These are phyloP conservation scores for Elsinoe arachidis DNA, from an alignment of 2,329 filamentous ascomycete species.

Conservation along the genomic window DNA sequence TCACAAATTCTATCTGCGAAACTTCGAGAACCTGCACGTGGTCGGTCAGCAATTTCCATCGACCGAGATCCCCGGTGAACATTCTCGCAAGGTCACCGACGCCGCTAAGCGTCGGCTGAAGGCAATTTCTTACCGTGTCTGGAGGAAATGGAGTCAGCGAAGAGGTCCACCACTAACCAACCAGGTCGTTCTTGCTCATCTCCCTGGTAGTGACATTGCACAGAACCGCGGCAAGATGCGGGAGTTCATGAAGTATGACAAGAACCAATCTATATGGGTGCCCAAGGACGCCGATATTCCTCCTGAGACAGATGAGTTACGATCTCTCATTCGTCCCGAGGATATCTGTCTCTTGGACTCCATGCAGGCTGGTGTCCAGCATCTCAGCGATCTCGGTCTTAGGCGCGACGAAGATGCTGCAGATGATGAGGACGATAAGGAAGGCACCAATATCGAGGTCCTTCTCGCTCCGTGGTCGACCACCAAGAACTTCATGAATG, in stretches of 20 bases:
- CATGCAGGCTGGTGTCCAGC: conserved; percentile 91
- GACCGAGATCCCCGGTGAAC: conserved; percentile 83
- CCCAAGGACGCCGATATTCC: conserved; percentile 63
- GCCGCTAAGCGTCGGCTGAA: conserved; percentile 95
- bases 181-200: conserved; percentile 54
- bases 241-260: conserved; percentile 87
- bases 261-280: conserved; percentile 82
- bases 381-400: conserved; percentile 85
- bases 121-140: conserved; percentile 87
- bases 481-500: conserved; percentile 92
- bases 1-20: conserved; percentile 72
- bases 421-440: conserved; percentile 57
- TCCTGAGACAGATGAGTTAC: conserved; percentile 71
- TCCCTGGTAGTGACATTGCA: conserved; percentile 86
- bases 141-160: conserved; percentile 62
- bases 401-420: conserved; percentile 55
- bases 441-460: conserved; percentile 69
- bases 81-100: conserved; percentile 90
- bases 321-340: conserved; percentile 86
- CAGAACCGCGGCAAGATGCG: conserved; percentile 96
- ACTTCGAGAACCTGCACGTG: conserved; percentile 81
- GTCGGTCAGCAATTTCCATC: conserved; percentile 92
- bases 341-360: conserved; percentile 90
- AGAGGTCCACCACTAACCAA: conserved; percentile 77
- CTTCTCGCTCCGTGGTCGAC: conserved; percentile 94